Conservation (phyloP, 176 grass and related monocot genomes). For the Eragrostis curvula region DNA sequence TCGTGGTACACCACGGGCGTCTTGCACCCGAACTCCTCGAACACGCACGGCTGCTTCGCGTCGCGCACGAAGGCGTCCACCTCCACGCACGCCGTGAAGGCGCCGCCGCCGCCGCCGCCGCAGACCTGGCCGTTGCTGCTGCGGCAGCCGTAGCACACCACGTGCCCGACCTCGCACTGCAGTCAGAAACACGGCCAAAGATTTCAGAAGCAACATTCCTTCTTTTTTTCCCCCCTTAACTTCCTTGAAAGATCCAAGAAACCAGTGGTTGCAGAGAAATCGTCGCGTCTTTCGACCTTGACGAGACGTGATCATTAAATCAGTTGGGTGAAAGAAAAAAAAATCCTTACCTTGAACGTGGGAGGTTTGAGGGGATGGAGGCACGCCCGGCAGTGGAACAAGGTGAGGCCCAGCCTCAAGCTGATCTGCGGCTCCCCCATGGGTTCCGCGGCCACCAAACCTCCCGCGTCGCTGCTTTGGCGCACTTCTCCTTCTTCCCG, state of each 20-base stretch:
- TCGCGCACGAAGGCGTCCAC: conserved; percentile 20
- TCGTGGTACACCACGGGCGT: conserved; percentile 4
- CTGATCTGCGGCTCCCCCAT: conserved; percentile 24
- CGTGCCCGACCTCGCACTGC: conserved; percentile 28
- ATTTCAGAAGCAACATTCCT: background rate
- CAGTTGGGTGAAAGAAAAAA: no score
- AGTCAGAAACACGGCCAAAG: background rate
- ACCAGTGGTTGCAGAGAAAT: background rate
- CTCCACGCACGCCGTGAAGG: background rate
- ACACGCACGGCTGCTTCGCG: conserved; percentile 26
- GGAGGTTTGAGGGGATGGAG: conserved; percentile 34
- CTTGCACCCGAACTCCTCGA: conserved; percentile 35
- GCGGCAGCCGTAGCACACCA: conserved; percentile 2
- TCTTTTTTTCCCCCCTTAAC: background rate
- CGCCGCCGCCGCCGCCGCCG: background rate
- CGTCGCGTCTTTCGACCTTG: no score
- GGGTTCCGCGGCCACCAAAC: background rate
- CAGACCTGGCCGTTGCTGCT: background rate
- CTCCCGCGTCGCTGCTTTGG: background rate
- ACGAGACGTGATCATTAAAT: no score
- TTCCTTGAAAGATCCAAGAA: background rate
- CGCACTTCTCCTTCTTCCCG: conserved; percentile 24
- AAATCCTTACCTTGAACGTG: conserved; percentile 26
- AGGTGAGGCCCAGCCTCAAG: background rate
- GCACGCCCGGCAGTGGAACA: conserved; percentile 40